Conservation (phyloP, 139 green algal species). For the Chlamydomonas applanata region DNA sequence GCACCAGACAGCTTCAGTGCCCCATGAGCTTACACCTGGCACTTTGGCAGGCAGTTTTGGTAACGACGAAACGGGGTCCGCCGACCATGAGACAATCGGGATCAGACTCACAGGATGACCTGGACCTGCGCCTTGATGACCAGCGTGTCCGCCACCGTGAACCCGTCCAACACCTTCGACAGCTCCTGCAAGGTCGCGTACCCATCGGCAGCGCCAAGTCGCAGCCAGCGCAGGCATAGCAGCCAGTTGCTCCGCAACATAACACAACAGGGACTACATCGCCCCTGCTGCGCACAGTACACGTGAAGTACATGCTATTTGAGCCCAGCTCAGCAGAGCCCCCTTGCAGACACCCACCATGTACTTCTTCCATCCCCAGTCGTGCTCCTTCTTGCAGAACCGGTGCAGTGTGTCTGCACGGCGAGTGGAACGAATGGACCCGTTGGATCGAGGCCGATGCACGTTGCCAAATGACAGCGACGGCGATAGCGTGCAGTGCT, state of each 20-base stretch:
- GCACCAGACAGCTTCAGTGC: neutral
- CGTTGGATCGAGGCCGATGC: too few species aligned
- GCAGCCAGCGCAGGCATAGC: too few species aligned
- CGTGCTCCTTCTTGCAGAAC: constrained; percentile 99
- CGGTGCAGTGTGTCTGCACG: constrained; percentile 92
- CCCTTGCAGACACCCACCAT: constrained; percentile 77
- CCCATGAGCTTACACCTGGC: too few species aligned
- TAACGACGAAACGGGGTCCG: too few species aligned
- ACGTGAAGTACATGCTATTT: constrained; percentile 33
- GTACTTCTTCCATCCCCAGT: constrained; percentile 99
- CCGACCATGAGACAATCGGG: too few species aligned
- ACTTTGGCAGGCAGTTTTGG: too few species aligned
- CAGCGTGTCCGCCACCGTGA: constrained; percentile 88
- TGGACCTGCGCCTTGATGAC: constrained; percentile 97
- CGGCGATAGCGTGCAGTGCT: too few species aligned
- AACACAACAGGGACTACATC: too few species aligned
- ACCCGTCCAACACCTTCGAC: constrained; percentile 88
- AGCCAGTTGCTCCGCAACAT: too few species aligned
- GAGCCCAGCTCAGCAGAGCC: too few species aligned
- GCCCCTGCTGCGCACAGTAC: too few species aligned
- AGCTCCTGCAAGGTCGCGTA: constrained; percentile 39
- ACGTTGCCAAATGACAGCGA: too few species aligned
- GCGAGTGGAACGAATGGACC: neutral
- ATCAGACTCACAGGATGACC: constrained; percentile 74
- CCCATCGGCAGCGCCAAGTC: constrained; percentile 21